Base-by-base conservation (phyloP, 352 stramenopile species). In the Salisapilia sapeloensis region DNA sequence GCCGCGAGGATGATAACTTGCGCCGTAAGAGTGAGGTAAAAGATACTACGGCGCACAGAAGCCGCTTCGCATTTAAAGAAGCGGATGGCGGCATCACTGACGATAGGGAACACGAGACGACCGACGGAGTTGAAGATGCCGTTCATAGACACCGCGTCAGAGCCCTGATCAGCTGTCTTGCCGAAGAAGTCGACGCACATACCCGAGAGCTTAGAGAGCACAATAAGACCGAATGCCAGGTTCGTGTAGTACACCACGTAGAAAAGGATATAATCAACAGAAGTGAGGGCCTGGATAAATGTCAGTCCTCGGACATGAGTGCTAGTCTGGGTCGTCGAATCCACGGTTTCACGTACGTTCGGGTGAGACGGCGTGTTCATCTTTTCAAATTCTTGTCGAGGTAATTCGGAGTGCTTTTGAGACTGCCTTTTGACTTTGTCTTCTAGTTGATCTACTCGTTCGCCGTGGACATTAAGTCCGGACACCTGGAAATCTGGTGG, bases 171-270 rank as follows among this genome's bases (percentile, higher is more conserved):
- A 1, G 60, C 33, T 0, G 46, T 50, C 38, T 64, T 61, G 28
- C 43, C 39, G 27, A 72, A 72, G 35, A 72, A 53, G 24, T 61
- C 46, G 10, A 52, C 47, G 34, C 53, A 62, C 60, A 74, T 74
- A n/a, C 29, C 38, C 15, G 54, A 65, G 4, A 79, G 50, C 41
- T 60, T 63, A 4, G 63, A 76, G 28, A 79, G 60, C 32, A 74
- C 58, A 25, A 76, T 70, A 30, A 74, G 55, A 6, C 63, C 60
- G 28, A 69, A 79, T 15, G 71, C 52, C 50, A 74, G 61, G 41
- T 67, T 70, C 35, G 40, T 53, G 27, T 69, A 71, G 44, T 76
- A 69, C 57, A 71, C 74, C 31, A 79, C 49, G 46, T 76, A 79
- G 24, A 79, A 46, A 50, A 70, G 65, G 35, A 65, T 44, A 43